A percentile compares a stretch with the other conserved stretches of the same genome.
Conservation (phyloP, 345 rosid genomes). For the Populus simonii region DNA sequence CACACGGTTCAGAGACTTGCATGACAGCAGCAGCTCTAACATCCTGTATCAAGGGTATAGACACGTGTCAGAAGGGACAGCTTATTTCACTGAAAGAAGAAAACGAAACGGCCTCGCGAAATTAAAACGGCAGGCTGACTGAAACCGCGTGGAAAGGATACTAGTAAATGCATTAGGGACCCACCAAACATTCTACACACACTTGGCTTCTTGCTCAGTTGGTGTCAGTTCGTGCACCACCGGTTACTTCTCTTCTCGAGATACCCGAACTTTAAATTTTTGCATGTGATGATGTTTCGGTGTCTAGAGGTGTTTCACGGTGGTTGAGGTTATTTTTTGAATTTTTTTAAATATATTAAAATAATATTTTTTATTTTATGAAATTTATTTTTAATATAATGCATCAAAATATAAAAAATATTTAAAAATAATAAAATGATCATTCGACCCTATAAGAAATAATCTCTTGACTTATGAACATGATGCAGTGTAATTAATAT, state of each 20-base stretch:
- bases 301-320: too few relatives aligned
- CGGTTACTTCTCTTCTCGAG: neutral
- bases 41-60: neutral
- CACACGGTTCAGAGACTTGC: neutral
- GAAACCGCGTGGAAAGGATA: slow-evolving; percentile 15
- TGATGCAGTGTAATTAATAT: too few relatives aligned
- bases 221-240: neutral
- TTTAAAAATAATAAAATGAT: too few relatives aligned
- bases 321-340: too few relatives aligned
- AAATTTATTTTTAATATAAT: too few relatives aligned
- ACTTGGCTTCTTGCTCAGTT: slow-evolving; percentile 6
- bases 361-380: too few relatives aligned
- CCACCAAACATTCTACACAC: neutral
- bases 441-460: too few relatives aligned
- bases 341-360: too few relatives aligned
- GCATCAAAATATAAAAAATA: too few relatives aligned
- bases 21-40: neutral
- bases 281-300: neutral
- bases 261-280: neutral
- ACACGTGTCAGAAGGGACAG: slow-evolving; percentile 5
- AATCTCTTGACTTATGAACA: too few relatives aligned
- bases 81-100: neutral
- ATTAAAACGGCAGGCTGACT: neutral
- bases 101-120: slow-evolving; percentile 27
- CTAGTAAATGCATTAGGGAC: neutral